These are phyloP conservation scores for Bipolaris zeicola DNA, from an alignment of 2,329 filamentous ascomycete species.

Conservation along the genomic window DNA sequence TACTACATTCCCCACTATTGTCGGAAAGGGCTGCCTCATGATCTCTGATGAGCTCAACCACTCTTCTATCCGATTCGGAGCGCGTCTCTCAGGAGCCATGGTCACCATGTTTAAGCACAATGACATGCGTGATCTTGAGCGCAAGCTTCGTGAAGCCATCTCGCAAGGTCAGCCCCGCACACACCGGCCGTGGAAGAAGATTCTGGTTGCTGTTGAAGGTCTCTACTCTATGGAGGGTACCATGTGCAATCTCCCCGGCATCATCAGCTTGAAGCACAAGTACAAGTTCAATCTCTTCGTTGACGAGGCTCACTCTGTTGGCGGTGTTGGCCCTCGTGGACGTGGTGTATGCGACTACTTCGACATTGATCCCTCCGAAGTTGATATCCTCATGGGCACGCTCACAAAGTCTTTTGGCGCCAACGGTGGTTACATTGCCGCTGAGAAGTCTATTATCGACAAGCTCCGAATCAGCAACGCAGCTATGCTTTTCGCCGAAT, in stretches of 20 bases:
- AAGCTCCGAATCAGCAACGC: conserved; percentile 87
- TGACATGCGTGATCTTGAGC: conserved; percentile 86
- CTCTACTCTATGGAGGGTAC: conserved; percentile 99
- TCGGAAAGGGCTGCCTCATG: conserved; percentile 90
- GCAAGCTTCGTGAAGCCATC: conserved; percentile 85
- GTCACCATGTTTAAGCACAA: conserved; percentile 99
- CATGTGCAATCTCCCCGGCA: conserved; percentile 94
- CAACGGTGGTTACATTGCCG: conserved; percentile 94
- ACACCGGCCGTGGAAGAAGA: conserved; percentile 99
- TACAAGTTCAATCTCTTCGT: conserved; percentile 98
- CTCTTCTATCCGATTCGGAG: conserved; percentile 93
- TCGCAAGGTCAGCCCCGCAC: conserved; percentile 96
- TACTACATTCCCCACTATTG: conserved; percentile 86
- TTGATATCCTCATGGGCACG: conserved; percentile 98
- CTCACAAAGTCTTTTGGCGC: conserved; percentile 98
- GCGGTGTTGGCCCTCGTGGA: conserved; percentile 84
- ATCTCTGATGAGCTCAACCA: conserved; percentile 98
- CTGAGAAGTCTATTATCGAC: conserved; percentile 87
- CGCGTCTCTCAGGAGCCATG: conserved; percentile 90
- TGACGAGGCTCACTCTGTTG: conserved; percentile 95
- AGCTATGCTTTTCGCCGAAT: conserved; percentile 84
- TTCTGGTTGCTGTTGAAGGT: conserved; percentile 92
- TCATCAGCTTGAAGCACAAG: conserved; percentile 84
- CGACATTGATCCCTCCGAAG: conserved; percentile 80
- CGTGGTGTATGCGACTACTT: conserved; percentile 98